Base-by-base conservation (phyloP, 768 basidiomycete genomes). In the Rhodocollybia butyracea region DNA sequence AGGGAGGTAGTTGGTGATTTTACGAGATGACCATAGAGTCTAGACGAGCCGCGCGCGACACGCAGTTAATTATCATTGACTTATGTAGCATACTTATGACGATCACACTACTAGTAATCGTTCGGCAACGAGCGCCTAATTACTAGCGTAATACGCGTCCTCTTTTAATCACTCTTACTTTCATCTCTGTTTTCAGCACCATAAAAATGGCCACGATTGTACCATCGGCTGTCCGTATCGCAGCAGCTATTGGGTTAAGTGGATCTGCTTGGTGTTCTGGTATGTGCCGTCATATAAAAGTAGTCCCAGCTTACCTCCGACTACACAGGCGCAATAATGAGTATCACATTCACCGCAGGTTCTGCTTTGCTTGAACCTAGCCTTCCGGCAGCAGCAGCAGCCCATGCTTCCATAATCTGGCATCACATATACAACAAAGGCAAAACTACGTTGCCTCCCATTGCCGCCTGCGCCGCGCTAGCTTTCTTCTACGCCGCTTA, bases 1-100 rank as follows among this genome's bases (percentile, higher is more conserved):
- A 63, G 80, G 59, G 76, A 77, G 59, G 66, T 83, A 15, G 63
- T 73, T 12, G 79, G 77, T 10, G 68, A 74, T 46, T 80, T 78
- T n/a, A 34, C 34, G 21, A 40, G 15, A 40, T 5, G 21, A 48
- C n/a, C 31, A 29, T 31, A 48, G 30, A 5, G 13, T 15, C 22
- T 10, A 10, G 26, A 40, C n/a, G n/a, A n/a, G n/a, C n/a, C n/a
- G n/a, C n/a, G n/a, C n/a, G n/a, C n/a, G n/a, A n/a, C n/a, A n/a
- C n/a, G n/a, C n/a, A n/a, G n/a, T n/a, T n/a, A n/a, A n/a, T n/a
- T n/a, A n/a, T n/a, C 6, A 40, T 13, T 7, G 17, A 40, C 21
- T 40, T 40, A 40, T 40, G 39, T n/a, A 40, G 39, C 39, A 40
- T 30, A 13, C 11, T 10, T 17, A 45, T n/a, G n/a, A n/a, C n/a